Evolutionary conservation across 2,329 filamentous ascomycete genomes (phyloP).

Genomic region (Beauveria brongniartii): DNA sequence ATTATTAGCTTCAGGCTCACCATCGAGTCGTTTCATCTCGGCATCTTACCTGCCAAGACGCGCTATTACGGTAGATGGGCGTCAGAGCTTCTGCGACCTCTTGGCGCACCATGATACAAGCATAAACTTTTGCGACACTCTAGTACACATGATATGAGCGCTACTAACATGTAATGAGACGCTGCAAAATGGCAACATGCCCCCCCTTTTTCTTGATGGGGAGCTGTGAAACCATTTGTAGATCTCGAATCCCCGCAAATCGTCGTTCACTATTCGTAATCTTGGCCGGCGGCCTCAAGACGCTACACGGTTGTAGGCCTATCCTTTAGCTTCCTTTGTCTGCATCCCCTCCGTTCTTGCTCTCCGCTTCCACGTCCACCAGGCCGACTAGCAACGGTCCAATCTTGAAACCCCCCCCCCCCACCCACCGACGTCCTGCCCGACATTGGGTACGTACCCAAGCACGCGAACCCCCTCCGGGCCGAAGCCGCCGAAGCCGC

Average conservation of each 20-base stretch:
- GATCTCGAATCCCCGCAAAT: background rate
- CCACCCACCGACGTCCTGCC: background rate
- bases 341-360: background rate
- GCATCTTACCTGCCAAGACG: constrained; percentile 2
- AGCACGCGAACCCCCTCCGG: background rate
- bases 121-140: background rate
- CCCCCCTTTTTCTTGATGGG: background rate
- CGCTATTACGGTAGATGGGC: background rate
- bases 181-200: background rate
- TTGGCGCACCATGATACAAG: background rate
- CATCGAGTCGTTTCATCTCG: background rate
- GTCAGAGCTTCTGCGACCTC: background rate
- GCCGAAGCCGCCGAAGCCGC: background rate
- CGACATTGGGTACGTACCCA: background rate
- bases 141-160: background rate
- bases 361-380: background rate
- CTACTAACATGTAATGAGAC: background rate
- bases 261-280: background rate
- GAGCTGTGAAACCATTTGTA: background rate
- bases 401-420: background rate
- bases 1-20: background rate
- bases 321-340: background rate
- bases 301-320: background rate
- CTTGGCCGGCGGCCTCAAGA: background rate
- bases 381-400: background rate